Evolutionary conservation across 2,329 filamentous ascomycete genomes (phyloP).

Genomic region (Fusarium sp.): DNA sequence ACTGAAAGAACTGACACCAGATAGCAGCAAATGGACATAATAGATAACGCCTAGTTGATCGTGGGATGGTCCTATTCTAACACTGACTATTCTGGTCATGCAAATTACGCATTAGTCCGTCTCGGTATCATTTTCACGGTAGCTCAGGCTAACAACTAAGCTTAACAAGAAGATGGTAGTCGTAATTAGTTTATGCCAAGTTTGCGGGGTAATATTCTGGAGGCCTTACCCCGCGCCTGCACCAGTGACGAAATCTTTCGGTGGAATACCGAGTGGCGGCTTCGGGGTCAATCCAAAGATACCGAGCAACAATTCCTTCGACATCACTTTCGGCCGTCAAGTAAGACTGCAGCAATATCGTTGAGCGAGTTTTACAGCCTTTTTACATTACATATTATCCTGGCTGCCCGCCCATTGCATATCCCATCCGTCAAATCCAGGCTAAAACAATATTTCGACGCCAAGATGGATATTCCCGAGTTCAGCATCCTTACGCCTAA

Average conservation of each 20-base stretch:
- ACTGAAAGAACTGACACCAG: too few species aligned
- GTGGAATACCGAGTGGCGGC: not conserved
- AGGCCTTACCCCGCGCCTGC: not conserved
- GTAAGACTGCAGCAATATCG: not conserved
- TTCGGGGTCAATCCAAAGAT: not conserved
- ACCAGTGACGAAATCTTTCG: not conserved
- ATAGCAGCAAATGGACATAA: too few species aligned
- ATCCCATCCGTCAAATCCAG: not conserved
- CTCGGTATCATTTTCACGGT: not conserved
- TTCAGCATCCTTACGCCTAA: slow-evolving; percentile 48
- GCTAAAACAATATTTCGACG: not conserved
- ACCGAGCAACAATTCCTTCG: not conserved
- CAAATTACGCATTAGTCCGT: not conserved
- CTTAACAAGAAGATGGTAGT: not conserved
- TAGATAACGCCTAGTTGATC: too few species aligned
- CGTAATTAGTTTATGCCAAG: not conserved
- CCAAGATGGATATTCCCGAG: slow-evolving; percentile 1
- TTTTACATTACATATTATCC: not conserved
- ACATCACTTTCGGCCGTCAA: not conserved
- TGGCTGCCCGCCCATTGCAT: too few species aligned
- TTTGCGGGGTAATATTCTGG: not conserved
- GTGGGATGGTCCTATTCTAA: too few species aligned
- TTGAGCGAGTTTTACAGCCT: not conserved
- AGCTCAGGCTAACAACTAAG: not conserved
- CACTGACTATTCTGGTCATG: not conserved